Percentiles rank a stretch among this genome's conserved stretches.
phyloP scores from a whole-genome alignment of 2,329 filamentous ascomycete genomes.

The Fusarium lyarnte region DNA sequence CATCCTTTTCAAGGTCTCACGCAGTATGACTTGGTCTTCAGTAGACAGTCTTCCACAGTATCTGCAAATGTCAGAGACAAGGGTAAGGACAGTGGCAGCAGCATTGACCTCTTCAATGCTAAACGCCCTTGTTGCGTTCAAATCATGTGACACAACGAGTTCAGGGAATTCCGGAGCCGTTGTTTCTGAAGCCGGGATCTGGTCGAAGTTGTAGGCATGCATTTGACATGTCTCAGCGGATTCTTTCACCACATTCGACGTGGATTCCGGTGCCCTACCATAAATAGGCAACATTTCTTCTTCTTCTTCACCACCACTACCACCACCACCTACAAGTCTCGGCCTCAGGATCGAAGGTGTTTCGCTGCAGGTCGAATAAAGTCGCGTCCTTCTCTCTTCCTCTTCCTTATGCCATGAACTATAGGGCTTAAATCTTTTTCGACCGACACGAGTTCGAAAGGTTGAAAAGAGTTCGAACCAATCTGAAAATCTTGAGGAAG shows the following conservation, averaged over 20 bases:
- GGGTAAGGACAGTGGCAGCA: background rate
- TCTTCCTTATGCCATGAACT: background rate
- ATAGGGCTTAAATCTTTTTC: background rate
- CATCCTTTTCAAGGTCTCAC: background rate
- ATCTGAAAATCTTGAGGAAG: background rate
- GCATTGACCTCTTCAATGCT: background rate
- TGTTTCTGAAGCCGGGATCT: background rate
- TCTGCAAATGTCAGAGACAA: conserved; percentile 6
- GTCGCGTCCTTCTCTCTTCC: background rate
- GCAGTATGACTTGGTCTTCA: background rate
- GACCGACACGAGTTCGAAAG: background rate
- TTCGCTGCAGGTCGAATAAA: background rate
- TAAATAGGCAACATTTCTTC: background rate
- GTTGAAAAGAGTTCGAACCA: background rate
- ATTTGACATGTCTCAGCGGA: background rate
- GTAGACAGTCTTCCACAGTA: background rate
- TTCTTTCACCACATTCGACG: background rate
- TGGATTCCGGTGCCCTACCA: background rate
- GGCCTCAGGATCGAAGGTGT: background rate
- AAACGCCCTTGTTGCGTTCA: background rate
- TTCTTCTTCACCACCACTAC: background rate
- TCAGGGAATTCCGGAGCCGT: background rate
- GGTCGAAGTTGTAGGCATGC: background rate
- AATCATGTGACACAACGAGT: background rate
- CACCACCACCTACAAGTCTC: background rate